phyloP scores from a whole-genome alignment of 2,329 filamentous ascomycete genomes.

The Pseudocercospora eumusae region DNA sequence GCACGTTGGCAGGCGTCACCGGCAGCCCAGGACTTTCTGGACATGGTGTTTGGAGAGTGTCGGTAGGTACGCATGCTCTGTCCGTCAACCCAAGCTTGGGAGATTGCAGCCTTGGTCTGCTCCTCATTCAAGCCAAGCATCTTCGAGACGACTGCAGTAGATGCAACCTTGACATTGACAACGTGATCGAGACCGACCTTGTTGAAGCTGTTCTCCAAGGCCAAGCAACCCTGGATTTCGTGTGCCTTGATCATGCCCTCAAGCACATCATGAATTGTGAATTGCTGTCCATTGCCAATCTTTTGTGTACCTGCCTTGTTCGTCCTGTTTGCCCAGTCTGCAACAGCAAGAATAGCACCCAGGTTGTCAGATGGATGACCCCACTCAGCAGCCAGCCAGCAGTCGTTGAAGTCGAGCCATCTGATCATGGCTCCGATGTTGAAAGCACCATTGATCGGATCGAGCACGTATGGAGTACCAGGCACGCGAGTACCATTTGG shows the following conservation, averaged over 20 bases:
- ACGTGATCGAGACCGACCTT: conserved; percentile 98
- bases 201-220: conserved; percentile 97
- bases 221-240: conserved; percentile 96
- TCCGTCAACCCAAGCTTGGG: conserved; percentile 96
- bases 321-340: conserved; percentile 96
- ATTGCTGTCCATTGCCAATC: conserved; percentile 70
- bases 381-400: conserved; percentile 99
- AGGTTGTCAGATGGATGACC: conserved; percentile 98
- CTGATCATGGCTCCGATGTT: conserved; percentile 99
- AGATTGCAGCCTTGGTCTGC: conserved; percentile 93
- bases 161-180: conserved; percentile 95
- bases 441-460: conserved; percentile 94
- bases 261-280: conserved; percentile 86
- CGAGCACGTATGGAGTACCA: conserved; percentile 89
- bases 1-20: conserved; percentile 98
- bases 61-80: conserved; percentile 95
- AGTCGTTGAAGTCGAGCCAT: conserved; percentile 99
- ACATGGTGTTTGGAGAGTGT: conserved; percentile 99
- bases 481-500: conserved; percentile 90
- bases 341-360: conserved; percentile 91
- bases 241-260: conserved; percentile 97
- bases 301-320: conserved; percentile 77
- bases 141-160: conserved; percentile 89
- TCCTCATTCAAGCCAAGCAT: conserved; percentile 86
- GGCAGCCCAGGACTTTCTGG: conserved; percentile 97